Conservation (phyloP, 805 yeast genomes). For the Suhomyces xylopsoci region DNA sequence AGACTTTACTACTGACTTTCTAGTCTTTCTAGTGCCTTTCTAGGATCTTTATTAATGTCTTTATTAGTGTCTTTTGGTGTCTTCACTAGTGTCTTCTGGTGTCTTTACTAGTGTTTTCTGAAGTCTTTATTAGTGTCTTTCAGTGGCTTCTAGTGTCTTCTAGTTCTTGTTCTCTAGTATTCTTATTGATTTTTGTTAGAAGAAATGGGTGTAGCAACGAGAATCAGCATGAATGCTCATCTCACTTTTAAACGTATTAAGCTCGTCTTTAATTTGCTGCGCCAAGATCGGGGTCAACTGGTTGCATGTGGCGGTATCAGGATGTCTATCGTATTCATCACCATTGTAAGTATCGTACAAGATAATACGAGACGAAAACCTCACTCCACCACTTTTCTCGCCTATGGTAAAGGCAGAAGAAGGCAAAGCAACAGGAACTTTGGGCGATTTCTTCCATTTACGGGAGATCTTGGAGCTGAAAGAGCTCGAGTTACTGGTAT, state of each 20-base stretch:
- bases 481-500: conserved; percentile 25
- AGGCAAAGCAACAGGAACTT: neutral
- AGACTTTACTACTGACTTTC: too few species aligned
- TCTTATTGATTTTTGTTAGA: conserved; percentile 28
- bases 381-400: conserved; percentile 33
- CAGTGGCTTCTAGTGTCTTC: too few species aligned
- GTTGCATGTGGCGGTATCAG: conserved; percentile 90
- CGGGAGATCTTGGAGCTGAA: conserved; percentile 28
- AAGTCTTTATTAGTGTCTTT: too few species aligned
- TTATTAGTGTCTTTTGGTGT: too few species aligned
- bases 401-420: neutral
- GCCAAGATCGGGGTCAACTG: conserved; percentile 85
- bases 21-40: too few species aligned
- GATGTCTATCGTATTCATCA: conserved; percentile 87
- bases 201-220: conserved; percentile 79
- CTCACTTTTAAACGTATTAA: conserved; percentile 70
- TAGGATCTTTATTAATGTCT: too few species aligned
- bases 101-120: too few species aligned
- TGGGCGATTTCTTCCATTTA: conserved; percentile 23
- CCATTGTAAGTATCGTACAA: conserved; percentile 82
- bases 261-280: conserved; percentile 78
- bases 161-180: neutral
- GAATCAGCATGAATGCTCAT: conserved; percentile 86
- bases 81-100: too few species aligned
- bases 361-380: conserved; percentile 78